Conservation (phyloP, 768 basidiomycete species). For the Russula sp. region DNA sequence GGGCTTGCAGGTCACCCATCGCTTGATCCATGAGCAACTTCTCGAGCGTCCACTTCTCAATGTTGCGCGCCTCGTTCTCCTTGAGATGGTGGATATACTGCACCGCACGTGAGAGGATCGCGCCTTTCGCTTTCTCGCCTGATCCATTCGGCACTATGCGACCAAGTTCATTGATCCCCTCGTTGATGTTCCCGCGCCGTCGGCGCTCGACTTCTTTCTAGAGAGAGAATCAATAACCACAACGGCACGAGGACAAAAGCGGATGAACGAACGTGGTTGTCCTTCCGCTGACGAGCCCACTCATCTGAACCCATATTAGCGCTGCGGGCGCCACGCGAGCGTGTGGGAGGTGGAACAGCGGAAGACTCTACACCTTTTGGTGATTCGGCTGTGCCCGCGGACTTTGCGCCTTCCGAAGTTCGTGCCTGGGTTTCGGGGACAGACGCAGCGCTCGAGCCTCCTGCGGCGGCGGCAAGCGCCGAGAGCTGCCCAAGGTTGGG, state of each 20-base stretch:
- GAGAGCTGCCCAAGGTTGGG: conserved; percentile 56
- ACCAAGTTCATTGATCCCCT: conserved; percentile 89
- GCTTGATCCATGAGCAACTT: conserved; percentile 89
- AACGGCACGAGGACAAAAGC: not conserved
- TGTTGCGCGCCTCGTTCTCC: conserved; percentile 84
- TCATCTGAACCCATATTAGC: conserved; percentile 67
- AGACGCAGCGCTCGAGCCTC: conserved; percentile 5
- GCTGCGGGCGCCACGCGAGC: conserved; percentile 42
- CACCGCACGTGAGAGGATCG: conserved; percentile 80
- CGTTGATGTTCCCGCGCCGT: conserved; percentile 91
- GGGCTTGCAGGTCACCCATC: conserved; percentile 78
- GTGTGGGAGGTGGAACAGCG: conserved; percentile 24
- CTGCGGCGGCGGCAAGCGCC: conserved; percentile 27
- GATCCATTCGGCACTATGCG: conserved; percentile 83
- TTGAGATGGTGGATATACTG: conserved; percentile 89
- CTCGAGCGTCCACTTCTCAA: conserved; percentile 91
- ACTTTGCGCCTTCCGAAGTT: conserved; percentile 22
- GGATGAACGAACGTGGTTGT: conserved; percentile 58
- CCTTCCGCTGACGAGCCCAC: conserved; percentile 74
- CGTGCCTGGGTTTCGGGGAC: conserved; percentile 1
- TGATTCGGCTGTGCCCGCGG: not conserved
- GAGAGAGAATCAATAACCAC: conserved; percentile 1
- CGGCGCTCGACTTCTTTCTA: conserved; percentile 99
- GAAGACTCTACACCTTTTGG: conserved; percentile 2
- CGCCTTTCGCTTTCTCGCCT: conserved; percentile 85